Evolutionary conservation across 1,284 basidiomycete species (phyloP).

Genomic region (Austroboletus novae-zelandiae): DNA sequence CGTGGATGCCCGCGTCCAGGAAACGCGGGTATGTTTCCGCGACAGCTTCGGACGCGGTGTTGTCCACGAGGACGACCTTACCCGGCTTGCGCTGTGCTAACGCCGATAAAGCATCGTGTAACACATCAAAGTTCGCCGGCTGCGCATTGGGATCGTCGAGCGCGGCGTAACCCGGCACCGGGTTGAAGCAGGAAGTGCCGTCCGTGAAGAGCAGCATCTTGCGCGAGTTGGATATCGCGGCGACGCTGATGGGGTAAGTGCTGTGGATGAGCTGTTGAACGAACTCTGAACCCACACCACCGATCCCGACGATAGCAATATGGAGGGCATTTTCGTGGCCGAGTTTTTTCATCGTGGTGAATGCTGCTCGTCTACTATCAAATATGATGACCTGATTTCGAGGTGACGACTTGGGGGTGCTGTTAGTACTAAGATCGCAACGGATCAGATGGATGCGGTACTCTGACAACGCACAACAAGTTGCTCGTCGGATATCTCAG

Average conservation of each 20-base stretch:
- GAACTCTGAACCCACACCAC: conserved; percentile 86
- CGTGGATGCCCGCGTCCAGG: conserved; percentile 76
- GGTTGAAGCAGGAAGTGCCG: conserved; percentile 38
- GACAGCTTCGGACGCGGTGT: conserved; percentile 85
- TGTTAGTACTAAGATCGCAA: conserved; percentile 8
- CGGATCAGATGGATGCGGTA: conserved; percentile 2
- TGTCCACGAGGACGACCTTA: conserved; percentile 86
- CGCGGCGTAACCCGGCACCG: conserved; percentile 43
- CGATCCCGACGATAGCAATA: conserved; percentile 83
- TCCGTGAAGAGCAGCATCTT: conserved; percentile 60
- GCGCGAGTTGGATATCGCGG: conserved; percentile 79
- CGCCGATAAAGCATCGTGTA: conserved; percentile 36
- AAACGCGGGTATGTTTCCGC: conserved; percentile 85
- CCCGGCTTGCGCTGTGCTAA: conserved; percentile 36
- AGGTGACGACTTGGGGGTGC: conserved; percentile 1
- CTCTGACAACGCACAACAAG: conserved; percentile 1
- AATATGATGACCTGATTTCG: conserved; percentile 3
- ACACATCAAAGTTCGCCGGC: conserved; percentile 41
- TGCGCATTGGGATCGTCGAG: conserved; percentile 39
- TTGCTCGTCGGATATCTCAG: conserved; percentile 1
- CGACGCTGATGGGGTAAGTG: conserved; percentile 66
- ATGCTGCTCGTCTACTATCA: conserved; percentile 3
- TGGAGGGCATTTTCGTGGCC: conserved; percentile 34
- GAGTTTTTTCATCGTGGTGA: conserved; percentile 14
- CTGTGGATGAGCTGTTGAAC: conserved; percentile 71